Conservation (phyloP, 1,139 yeast species). For the Suhomyces bokatorum region DNA sequence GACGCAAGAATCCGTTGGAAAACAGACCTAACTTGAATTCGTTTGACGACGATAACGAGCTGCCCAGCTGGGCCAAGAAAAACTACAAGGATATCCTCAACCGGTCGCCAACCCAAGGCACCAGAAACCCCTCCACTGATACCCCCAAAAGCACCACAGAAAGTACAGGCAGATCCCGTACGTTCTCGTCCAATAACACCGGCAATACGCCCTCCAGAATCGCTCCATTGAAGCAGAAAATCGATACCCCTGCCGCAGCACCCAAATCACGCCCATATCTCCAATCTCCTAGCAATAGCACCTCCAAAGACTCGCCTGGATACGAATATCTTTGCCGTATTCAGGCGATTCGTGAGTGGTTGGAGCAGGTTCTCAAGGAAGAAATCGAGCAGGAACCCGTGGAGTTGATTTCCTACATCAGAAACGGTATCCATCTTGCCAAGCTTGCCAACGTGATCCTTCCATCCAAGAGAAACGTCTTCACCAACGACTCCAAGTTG, state of each 20-base stretch:
- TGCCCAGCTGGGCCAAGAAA: constrained; percentile 28
- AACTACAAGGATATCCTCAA: constrained; percentile 20
- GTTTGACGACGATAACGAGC: constrained; percentile 16
- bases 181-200: background rate
- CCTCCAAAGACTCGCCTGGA: constrained; percentile 38
- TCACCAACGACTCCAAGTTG: constrained; percentile 49
- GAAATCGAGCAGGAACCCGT: constrained; percentile 56
- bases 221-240: constrained; percentile 18
- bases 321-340: constrained; percentile 90
- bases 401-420: constrained; percentile 53
- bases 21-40: constrained; percentile 12
- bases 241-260: constrained; percentile 17
- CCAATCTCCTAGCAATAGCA: constrained; percentile 30
- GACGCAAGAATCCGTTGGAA: constrained; percentile 1
- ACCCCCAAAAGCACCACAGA: constrained; percentile 1
- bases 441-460: constrained; percentile 71
- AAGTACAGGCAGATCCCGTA: background rate
- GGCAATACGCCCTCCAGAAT: constrained; percentile 10
- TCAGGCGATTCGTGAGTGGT: constrained; percentile 72
- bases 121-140: constrained; percentile 1
- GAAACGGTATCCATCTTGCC: constrained; percentile 86
- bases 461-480: constrained; percentile 57
- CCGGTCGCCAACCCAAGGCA: constrained; percentile 16
- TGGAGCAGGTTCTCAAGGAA: constrained; percentile 49
- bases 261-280: constrained; percentile 23